Evolutionary conservation across 129 eudicot genomes (phyloP).

Genomic region (Flaveria ramosissima): DNA sequence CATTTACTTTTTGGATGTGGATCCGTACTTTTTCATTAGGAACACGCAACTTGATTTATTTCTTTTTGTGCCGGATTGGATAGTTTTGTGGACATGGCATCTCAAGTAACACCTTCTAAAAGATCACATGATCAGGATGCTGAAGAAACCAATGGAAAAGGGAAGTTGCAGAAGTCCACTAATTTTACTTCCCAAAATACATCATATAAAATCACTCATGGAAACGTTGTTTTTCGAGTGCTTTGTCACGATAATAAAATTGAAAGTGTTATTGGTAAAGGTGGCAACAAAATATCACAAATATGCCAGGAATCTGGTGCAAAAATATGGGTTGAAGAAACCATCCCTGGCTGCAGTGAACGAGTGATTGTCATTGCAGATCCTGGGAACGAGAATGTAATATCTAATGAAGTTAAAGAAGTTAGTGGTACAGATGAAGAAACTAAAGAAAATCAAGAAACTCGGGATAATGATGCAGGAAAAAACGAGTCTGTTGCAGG

Average conservation of each 20-base stretch:
- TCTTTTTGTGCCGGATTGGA: constrained; percentile 23
- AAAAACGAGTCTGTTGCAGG: constrained; percentile 40
- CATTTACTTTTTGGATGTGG: not conserved
- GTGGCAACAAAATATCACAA: constrained; percentile 66
- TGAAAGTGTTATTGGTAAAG: constrained; percentile 72
- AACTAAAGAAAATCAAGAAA: constrained; percentile 34
- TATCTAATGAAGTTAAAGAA: constrained; percentile 35
- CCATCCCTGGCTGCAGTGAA: constrained; percentile 81
- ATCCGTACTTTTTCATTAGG: not conserved
- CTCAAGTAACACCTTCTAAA: constrained; percentile 67
- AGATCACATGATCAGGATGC: constrained; percentile 50
- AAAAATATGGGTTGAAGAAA: constrained; percentile 68
- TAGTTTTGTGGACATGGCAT: constrained; percentile 52
- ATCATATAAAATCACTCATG: constrained; percentile 39
- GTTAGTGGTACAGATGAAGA: constrained; percentile 42
- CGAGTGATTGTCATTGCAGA: constrained; percentile 61
- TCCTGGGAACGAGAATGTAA: constrained; percentile 55
- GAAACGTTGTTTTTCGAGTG: constrained; percentile 57
- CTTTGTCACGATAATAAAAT: constrained; percentile 63
- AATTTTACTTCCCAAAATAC: constrained; percentile 37
- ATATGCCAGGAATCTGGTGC: constrained; percentile 84
- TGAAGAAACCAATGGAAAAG: constrained; percentile 58
- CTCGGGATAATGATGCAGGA: constrained; percentile 41
- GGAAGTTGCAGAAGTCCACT: constrained; percentile 62
- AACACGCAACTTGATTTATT: not conserved